A percentile compares a stretch with the other conserved stretches of the same genome.
phyloP scores from a whole-genome alignment of 495 filamentous ascomycete species.

The Margaritispora aquatica region DNA sequence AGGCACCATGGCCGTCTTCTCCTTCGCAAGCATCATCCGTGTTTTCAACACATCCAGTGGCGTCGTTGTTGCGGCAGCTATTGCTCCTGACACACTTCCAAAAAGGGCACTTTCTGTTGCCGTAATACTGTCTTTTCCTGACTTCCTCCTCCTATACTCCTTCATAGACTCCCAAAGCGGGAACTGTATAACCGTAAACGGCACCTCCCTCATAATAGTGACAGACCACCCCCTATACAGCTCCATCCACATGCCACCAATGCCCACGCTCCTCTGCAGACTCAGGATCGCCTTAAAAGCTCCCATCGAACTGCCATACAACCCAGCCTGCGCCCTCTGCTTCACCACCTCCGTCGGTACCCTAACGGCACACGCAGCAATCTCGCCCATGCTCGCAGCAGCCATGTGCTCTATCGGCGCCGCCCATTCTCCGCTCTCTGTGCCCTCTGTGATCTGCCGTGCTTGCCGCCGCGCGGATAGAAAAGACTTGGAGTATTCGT shows the following conservation, averaged over 20 bases:
- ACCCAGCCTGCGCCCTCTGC: constrained; percentile 85
- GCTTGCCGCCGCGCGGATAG: constrained; percentile 30
- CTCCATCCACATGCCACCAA: constrained; percentile 62
- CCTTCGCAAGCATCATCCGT: constrained; percentile 77
- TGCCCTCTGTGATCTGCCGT: constrained; percentile 8
- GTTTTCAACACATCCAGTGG: constrained; percentile 97
- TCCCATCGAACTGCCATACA: constrained; percentile 53
- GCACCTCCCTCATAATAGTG: constrained; percentile 92
- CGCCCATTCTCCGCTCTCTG: constrained; percentile 17
- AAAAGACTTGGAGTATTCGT: constrained; percentile 70
- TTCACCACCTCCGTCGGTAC: constrained; percentile 97
- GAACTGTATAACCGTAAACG: constrained; percentile 95
- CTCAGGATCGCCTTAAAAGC: constrained; percentile 67
- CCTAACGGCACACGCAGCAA: constrained; percentile 85
- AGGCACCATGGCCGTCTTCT: constrained; percentile 47
- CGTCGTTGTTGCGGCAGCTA: constrained; percentile 86
- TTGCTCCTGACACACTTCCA: constrained; percentile 74
- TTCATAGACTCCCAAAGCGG: constrained; percentile 96
- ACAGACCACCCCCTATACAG: constrained; percentile 87
- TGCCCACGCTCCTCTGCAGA: constrained; percentile 35
- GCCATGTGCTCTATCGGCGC: constrained; percentile 61
- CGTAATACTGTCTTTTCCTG: constrained; percentile 41
- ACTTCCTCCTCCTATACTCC: constrained; percentile 33
- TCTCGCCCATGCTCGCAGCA: constrained; percentile 82
- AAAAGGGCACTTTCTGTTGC: constrained; percentile 80